Evolutionary conservation across 768 basidiomycete genomes (phyloP).

Genomic region (Pleurotus cornucopiae): DNA sequence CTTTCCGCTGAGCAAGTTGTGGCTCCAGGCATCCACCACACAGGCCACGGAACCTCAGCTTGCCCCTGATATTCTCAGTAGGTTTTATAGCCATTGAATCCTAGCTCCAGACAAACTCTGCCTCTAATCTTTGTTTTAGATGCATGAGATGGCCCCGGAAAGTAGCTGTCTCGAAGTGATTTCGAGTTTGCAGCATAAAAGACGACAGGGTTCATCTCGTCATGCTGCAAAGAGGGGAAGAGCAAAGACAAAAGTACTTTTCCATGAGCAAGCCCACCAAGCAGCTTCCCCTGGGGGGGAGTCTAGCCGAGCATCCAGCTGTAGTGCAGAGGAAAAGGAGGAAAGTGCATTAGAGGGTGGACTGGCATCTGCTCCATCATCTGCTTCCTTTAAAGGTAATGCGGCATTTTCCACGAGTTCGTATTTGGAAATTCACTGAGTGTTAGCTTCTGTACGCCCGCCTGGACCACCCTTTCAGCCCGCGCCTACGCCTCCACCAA

Average conservation of each 20-base stretch:
- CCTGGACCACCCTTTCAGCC: not conserved
- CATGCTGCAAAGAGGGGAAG: not conserved
- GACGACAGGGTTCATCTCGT: not conserved
- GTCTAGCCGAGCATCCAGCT: not conserved
- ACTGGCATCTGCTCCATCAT: not conserved
- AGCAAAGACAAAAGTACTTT: not conserved
- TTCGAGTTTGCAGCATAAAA: not conserved
- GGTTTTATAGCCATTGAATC: conserved; percentile 3
- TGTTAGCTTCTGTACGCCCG: not conserved
- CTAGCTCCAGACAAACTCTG: conserved; percentile 2
- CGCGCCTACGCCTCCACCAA: not conserved
- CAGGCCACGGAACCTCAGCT: not conserved
- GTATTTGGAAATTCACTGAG: not conserved
- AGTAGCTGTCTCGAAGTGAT: not conserved
- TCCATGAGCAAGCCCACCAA: not conserved
- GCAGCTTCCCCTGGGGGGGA: not conserved
- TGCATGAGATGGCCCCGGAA: not conserved
- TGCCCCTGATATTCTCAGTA: not conserved
- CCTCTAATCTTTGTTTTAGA: not conserved
- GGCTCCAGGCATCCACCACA: no score
- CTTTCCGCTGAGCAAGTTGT: no score
- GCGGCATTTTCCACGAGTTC: not conserved
- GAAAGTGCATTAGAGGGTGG: not conserved
- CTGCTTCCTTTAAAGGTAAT: not conserved
- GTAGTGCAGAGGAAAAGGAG: not conserved